Percentiles rank a stretch among this genome's conserved stretches.
phyloP scores from a whole-genome alignment of 2,329 filamentous ascomycete genomes.

The Cladosporium sp. region DNA sequence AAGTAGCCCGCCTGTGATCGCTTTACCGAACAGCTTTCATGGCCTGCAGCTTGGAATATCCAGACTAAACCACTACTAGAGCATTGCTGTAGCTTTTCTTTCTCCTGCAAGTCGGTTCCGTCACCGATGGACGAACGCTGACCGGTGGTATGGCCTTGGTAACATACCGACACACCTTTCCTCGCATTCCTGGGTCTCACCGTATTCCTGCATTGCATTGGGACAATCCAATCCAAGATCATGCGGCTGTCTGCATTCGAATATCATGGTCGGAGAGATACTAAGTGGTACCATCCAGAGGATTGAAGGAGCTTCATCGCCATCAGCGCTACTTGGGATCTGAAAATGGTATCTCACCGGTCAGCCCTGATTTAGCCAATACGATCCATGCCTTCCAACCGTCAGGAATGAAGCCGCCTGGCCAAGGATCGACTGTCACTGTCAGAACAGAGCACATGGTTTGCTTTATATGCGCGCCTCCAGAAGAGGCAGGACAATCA shows the following conservation, averaged over 20 bases:
- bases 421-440: not conserved
- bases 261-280: not conserved
- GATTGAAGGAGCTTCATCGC: not conserved
- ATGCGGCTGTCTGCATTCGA: not conserved
- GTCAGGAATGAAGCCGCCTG: conserved; percentile 8
- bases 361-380: not conserved
- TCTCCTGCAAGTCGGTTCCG: not conserved
- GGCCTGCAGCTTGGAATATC: not conserved
- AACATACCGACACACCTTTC: not conserved
- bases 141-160: conserved; percentile 1
- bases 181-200: conserved; percentile 5
- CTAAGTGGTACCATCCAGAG: not conserved
- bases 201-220: not conserved
- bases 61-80: not conserved
- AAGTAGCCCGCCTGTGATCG: not conserved
- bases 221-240: not conserved
- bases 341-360: not conserved
- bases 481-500: not conserved
- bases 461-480: conserved; percentile 8
- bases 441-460: conserved; percentile 3
- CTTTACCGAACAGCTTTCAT: not conserved
- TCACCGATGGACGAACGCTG: not conserved
- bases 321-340: not conserved
- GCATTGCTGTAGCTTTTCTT: not conserved
- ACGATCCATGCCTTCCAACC: not conserved